These are phyloP conservation scores for Carex myosuroides DNA, from an alignment of 176 grass and related monocot species.

Conservation along the genomic window DNA sequence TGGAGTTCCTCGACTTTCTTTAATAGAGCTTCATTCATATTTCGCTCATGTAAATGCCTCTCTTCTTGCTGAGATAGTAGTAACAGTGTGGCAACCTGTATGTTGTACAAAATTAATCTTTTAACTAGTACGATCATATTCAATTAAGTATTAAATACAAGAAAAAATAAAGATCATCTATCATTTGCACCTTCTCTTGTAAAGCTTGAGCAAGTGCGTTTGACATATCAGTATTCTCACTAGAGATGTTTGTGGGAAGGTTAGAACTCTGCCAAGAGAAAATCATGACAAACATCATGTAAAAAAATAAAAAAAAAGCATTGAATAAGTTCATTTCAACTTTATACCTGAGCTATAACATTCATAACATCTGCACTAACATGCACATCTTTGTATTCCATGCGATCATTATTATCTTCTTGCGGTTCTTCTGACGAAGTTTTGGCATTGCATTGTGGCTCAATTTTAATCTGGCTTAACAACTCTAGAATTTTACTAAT, in stretches of 20 bases:
- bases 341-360: conserved; percentile 38
- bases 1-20: conserved; percentile 64
- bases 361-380: conserved; percentile 36
- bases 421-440: conserved; percentile 27
- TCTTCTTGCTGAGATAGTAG: conserved; percentile 98
- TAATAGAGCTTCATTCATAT: conserved; percentile 54
- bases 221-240: conserved; percentile 34
- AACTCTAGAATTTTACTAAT: conserved; percentile 49
- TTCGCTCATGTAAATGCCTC: conserved; percentile 70
- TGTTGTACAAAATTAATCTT: not conserved
- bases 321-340: not conserved
- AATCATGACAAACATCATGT: conserved; percentile 28
- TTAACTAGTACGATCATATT: not conserved
- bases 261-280: conserved; percentile 26
- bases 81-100: conserved; percentile 72
- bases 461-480: conserved; percentile 37
- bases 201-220: conserved; percentile 79
- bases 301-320: not conserved
- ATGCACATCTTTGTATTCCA: conserved; percentile 81
- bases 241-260: conserved; percentile 21
- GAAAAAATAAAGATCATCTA: not conserved
- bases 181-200: conserved; percentile 63
- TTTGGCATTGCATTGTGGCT: conserved; percentile 22
- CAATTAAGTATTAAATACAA: not conserved
- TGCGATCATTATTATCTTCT: conserved; percentile 41